Conservation (phyloP, 1,284 basidiomycete species). For the Psilocybe mexicana region DNA sequence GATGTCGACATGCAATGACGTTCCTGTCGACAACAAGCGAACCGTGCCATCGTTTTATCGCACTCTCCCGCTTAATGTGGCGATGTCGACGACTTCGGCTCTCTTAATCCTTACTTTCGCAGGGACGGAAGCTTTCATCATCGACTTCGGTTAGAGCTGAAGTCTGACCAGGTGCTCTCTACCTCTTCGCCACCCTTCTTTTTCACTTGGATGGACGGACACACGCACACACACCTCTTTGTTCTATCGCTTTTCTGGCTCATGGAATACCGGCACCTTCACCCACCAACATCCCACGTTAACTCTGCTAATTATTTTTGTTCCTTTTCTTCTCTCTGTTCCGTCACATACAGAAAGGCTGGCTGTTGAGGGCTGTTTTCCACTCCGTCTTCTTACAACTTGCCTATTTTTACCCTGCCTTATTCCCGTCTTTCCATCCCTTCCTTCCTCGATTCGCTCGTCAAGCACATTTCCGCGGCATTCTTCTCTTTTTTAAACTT, state of each 20-base stretch:
- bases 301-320: background rate
- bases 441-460: too few relatives aligned
- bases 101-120: background rate
- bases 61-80: background rate
- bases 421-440: too few relatives aligned
- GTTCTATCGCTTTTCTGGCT: background rate
- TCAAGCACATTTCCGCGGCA: too few relatives aligned
- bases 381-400: too few relatives aligned
- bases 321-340: background rate
- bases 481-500: too few relatives aligned
- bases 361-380: background rate
- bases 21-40: background rate
- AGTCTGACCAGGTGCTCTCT: too few relatives aligned
- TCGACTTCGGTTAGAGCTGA: background rate
- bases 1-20: too few relatives aligned
- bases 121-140: background rate
- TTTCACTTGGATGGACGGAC: background rate
- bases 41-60: background rate
- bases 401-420: too few relatives aligned
- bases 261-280: background rate
- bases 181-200: background rate
- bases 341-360: background rate
- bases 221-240: too few relatives aligned
- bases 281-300: background rate
- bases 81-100: background rate